Base-by-base conservation (phyloP, 768 basidiomycete genomes). In the Phylloporus sp. region DNA sequence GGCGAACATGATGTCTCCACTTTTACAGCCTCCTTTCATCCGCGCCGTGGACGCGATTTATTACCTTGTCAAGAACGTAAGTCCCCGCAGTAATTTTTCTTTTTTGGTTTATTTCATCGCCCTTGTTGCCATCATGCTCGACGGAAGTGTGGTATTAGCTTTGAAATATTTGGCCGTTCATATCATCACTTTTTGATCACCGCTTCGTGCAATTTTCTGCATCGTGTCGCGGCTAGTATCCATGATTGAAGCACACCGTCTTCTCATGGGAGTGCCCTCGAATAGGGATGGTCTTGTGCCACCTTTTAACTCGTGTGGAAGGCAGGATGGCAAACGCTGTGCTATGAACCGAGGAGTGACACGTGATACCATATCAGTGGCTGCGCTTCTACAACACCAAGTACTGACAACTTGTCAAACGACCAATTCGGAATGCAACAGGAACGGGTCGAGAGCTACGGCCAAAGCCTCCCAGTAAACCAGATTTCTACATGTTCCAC, bases 391-490 rank as follows among this genome's bases (percentile, higher is more conserved):
- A 42, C 13, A 16, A 40, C 41, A 24, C 31, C 1, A n/a, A 36
- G 5, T 23, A 15, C 24, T 13, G 2, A 27, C 35, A 16, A 20
- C 28, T 40, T 13, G 28, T 38, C 35, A 36, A 38, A 38, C 39
- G n/a, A 42, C 16, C 18, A 28, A 38, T 20, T 31, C 39, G 8
- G 18, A 41, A 65, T 65, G 60, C 46, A 59, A 26, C 60, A 56
- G 22, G 36, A 59, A 26, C 60, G 55, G 22, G 36, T 18, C 27
- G 50, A 62, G 35, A 74, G 66, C 29, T 85, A 79, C 57, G 84
- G 83, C 20, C 71, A 75, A 61, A 61, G 58, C 43, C 72, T 86
- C 48, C 84, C 81, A 58, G 84, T 85, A 73, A 71, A 39, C 2
- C 20, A 3, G 35, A 48, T 47, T 47, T 44, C 56, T 32, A 38